Percentiles rank a stretch among this genome's conserved stretches.
Conservation (phyloP, 2,329 filamentous ascomycete genomes). For the Xylariomycetidae sp. region DNA sequence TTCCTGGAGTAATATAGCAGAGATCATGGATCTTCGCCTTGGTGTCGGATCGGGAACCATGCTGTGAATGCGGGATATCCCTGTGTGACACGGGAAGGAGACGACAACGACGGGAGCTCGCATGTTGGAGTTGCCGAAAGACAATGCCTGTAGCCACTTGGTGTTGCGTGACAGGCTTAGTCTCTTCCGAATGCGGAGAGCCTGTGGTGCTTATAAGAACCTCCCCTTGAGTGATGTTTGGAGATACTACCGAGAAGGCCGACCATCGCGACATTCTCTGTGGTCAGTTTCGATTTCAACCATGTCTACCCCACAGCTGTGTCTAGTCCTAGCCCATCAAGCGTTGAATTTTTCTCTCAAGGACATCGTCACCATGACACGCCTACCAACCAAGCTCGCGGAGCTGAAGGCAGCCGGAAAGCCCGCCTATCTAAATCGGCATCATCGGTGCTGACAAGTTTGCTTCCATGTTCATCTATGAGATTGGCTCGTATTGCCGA, state of each 20-base stretch:
- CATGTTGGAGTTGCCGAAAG: too few relatives aligned
- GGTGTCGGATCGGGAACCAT: too few relatives aligned
- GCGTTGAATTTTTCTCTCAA: neutral
- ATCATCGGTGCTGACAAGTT: conserved; percentile 43
- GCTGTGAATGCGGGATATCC: too few relatives aligned
- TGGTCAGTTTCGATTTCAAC: neutral
- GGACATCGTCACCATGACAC: conserved; percentile 27
- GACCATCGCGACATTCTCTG: neutral
- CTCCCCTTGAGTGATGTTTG: neutral
- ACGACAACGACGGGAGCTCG: too few relatives aligned
- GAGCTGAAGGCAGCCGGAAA: conserved; percentile 33
- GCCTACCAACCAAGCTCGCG: conserved; percentile 35
- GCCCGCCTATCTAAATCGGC: conserved; percentile 36
- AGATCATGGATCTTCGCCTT: too few relatives aligned
- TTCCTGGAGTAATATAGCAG: too few relatives aligned
- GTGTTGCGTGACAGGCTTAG: too few relatives aligned
- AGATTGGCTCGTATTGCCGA: conserved; percentile 39
- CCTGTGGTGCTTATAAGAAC: neutral
- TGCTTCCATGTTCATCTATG: conserved; percentile 43
- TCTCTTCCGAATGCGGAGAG: too few relatives aligned
- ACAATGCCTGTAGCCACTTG: too few relatives aligned
- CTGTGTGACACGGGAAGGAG: too few relatives aligned
- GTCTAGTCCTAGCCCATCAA: too few relatives aligned
- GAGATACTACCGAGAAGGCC: too few relatives aligned
- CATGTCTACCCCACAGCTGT: neutral